Conservation (phyloP, 1,284 basidiomycete species). For the Irpex sp. region DNA sequence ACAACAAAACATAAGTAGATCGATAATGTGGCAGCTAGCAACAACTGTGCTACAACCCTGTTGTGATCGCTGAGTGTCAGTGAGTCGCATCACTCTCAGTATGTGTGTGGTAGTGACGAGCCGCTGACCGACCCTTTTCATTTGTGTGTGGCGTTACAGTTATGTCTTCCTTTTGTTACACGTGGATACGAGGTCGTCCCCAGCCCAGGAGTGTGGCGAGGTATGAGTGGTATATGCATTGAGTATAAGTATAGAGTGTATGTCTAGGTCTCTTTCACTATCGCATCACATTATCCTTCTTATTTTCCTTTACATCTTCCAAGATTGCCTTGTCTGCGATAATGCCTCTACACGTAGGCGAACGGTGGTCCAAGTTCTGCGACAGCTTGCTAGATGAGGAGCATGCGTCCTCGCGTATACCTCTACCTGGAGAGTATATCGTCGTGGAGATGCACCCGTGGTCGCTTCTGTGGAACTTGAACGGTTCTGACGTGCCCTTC, state of each 20-base stretch:
- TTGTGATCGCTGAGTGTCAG: neutral
- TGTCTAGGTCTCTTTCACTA: neutral
- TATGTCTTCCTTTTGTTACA: neutral
- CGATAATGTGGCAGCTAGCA: neutral
- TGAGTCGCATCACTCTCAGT: neutral
- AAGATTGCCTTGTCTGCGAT: neutral
- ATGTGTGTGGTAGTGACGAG: too few relatives aligned
- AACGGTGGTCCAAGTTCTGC: neutral
- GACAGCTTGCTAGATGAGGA: neutral
- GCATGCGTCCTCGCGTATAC: neutral
- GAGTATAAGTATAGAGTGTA: too few relatives aligned
- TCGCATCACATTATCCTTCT: neutral
- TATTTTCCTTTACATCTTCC: neutral
- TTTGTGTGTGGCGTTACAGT: neutral
- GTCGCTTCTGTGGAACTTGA: neutral
- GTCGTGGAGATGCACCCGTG: neutral
- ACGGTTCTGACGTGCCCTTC: neutral
- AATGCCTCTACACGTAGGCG: neutral
- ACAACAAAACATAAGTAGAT: neutral
- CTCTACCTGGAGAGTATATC: neutral
- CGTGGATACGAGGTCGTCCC: neutral
- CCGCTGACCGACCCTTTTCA: neutral
- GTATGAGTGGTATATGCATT: neutral
- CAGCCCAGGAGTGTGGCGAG: neutral
- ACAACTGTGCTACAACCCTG: neutral